Percentiles rank a stretch among this genome's conserved stretches.
Evolutionary conservation across 1,284 basidiomycete species (phyloP).

Genomic region (Ganoderma resinaceum): DNA sequence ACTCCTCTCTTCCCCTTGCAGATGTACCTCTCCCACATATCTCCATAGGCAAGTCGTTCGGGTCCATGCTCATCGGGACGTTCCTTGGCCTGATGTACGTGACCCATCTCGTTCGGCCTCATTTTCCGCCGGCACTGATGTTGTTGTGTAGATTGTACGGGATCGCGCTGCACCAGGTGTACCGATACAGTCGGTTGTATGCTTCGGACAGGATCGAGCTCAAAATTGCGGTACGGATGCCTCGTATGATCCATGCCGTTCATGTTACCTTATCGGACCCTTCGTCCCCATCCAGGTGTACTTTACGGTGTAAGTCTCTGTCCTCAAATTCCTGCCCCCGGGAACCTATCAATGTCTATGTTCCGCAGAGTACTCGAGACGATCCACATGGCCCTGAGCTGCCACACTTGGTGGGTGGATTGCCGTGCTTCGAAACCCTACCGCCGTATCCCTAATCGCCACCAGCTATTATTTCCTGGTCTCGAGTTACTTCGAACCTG

Average conservation of each 20-base stretch:
- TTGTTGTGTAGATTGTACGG: background rate
- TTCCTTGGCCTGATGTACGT: background rate
- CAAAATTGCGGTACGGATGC: background rate
- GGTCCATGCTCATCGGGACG: background rate
- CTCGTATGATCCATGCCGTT: too few relatives aligned
- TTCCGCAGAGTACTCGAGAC: background rate
- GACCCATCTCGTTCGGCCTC: background rate
- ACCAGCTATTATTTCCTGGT: background rate
- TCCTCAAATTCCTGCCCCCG: background rate
- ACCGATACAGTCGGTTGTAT: conserved; percentile 3
- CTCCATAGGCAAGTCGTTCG: background rate
- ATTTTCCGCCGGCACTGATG: background rate
- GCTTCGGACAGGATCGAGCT: background rate
- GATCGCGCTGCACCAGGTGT: background rate
- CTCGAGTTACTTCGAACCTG: background rate
- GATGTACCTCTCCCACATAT: background rate
- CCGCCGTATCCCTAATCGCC: background rate
- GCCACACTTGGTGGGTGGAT: background rate
- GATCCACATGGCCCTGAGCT: background rate
- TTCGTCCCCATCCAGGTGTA: background rate
- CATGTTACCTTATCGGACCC: background rate
- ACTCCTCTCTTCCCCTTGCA: background rate
- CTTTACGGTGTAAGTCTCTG: background rate
- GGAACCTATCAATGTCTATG: too few relatives aligned
- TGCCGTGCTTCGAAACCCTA: background rate